Base-by-base conservation (phyloP, 352 stramenopile species). In the Nothophytophthora sp. region DNA sequence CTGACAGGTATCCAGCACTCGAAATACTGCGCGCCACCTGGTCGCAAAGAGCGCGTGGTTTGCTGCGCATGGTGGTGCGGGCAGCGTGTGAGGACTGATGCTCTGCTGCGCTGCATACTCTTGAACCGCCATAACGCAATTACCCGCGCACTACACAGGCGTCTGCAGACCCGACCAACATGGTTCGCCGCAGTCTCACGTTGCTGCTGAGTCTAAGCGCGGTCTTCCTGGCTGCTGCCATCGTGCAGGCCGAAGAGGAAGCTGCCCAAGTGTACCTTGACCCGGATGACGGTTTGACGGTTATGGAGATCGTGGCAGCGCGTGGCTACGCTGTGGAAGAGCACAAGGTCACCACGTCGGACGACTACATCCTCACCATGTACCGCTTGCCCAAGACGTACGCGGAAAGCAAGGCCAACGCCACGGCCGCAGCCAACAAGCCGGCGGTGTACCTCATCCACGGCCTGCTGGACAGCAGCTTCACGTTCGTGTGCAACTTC, bases 291-390 rank as follows among this genome's bases (percentile, higher is more conserved):
- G 61, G 63, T 2, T 46, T 73, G 24, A 81, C 60, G 0, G 75
- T 86, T 22, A 78, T 67, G 60, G 20, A 82, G 61, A 70, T 83
- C 28, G 50, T 86, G 5, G 6, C 70, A 37, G 40, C 55, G 9
- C 69, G 75, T n/a, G 76, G 76, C 22, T 87, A 87, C 51, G 39
- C 59, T 36, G 62, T 85, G 27, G 73, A 87, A 40, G 62, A 74
- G 48, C 76, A 87, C 55, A 63, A 82, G 22, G 76, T 87, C 29
- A 73, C 67, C 13, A 87, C 76, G 12, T 61, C 42, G 10, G 76
- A 87, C 42, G 50, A 64, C 36, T 87, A 83, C 54, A 74, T 88
- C 48, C 60, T 87, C 29, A 85, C 73, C 15, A 85, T 87, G 73
- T 87, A 85, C 39, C 73, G 73, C 16, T 47, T 87, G 19, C 76